Conservation (phyloP, 768 basidiomycete species). For the Scleroderma citrinum region DNA sequence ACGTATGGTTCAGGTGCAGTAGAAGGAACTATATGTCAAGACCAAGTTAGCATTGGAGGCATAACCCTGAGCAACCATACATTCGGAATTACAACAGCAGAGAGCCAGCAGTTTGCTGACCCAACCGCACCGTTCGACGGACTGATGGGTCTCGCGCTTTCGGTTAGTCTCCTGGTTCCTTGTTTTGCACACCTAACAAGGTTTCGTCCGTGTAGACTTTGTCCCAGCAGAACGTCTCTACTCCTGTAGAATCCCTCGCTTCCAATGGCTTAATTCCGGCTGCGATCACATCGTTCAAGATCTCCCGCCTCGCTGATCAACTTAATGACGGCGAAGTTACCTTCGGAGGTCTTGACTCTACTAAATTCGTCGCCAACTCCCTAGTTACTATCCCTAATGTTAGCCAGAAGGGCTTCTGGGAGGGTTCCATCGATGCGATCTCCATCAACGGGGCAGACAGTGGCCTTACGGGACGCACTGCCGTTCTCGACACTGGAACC, state of each 20-base stretch:
- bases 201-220: slow-evolving; percentile 35
- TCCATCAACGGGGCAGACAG: slow-evolving; percentile 51
- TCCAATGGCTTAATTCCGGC: slow-evolving; percentile 47
- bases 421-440: slow-evolving; percentile 54
- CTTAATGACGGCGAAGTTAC: slow-evolving; percentile 71
- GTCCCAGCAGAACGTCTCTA: slow-evolving; percentile 57
- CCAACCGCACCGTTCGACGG: slow-evolving; percentile 56
- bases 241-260: slow-evolving; percentile 69
- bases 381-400: slow-evolving; percentile 59
- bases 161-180: slow-evolving; percentile 34
- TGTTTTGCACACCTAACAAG: background rate
- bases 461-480: slow-evolving; percentile 55
- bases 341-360: slow-evolving; percentile 67
- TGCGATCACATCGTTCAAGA: slow-evolving; percentile 74
- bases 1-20: slow-evolving; percentile 69
- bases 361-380: slow-evolving; percentile 59
- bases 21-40: slow-evolving; percentile 55
- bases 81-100: slow-evolving; percentile 60
- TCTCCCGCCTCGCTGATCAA: slow-evolving; percentile 65
- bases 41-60: slow-evolving; percentile 60
- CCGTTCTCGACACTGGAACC: slow-evolving; percentile 55
- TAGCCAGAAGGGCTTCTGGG: slow-evolving; percentile 74
- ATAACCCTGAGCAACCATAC: slow-evolving; percentile 50
- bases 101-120: slow-evolving; percentile 56
- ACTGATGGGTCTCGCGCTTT: slow-evolving; percentile 72